Base-by-base conservation (phyloP, 1,139 yeast genomes). In the Pichia norvegensis region DNA sequence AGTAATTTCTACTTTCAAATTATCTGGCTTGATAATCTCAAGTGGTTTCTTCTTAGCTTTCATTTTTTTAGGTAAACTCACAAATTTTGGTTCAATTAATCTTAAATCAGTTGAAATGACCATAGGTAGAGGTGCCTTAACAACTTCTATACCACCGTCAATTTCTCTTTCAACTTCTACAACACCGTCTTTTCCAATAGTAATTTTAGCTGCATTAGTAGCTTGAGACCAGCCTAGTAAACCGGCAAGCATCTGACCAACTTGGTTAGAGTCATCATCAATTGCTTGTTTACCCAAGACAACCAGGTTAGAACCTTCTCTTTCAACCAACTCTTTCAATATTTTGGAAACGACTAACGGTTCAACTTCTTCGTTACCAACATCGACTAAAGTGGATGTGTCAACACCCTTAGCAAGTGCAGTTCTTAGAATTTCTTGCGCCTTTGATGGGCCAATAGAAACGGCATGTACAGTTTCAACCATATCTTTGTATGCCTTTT, bases 241-340 rank as follows among this genome's bases (percentile, higher is more conserved):
- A 8, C 97, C 97, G 2, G 97, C 97, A 49, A 92, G 76, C 79
- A 92, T 86, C 67, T 90, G 97, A 23, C 98, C 98, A n/a, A 97
- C 90, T 66, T 90, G 96, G 66, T 86, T 87, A 42, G 86, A 74
- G 62, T 92, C 98, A 58, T 88, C 95, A 65, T 92, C 98, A 58
- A 92, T 90, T 36, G 97, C 90, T 67, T 92, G 98, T 64, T 92
- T 92, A 38, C 98, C 98, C 62, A 92, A 74, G 40, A 92, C 77
- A 39, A 92, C 82, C 61, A 92, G 68, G 67, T 92, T 88, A 36
- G 86, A 75, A 21, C 76, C 69, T 53, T 86, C 78, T 58, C 77
- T 72, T 56, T 84, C 85, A 16, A 84, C 92, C 31, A 87, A 69
- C 61, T 83, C 74, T 56, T 81, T 72, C 59, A 92, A 74, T 53